Percentiles rank a stretch among this genome's conserved stretches.
These are phyloP conservation scores for Colletotrichum lini DNA, from an alignment of 2,329 filamentous ascomycete species.

Conservation along the genomic window DNA sequence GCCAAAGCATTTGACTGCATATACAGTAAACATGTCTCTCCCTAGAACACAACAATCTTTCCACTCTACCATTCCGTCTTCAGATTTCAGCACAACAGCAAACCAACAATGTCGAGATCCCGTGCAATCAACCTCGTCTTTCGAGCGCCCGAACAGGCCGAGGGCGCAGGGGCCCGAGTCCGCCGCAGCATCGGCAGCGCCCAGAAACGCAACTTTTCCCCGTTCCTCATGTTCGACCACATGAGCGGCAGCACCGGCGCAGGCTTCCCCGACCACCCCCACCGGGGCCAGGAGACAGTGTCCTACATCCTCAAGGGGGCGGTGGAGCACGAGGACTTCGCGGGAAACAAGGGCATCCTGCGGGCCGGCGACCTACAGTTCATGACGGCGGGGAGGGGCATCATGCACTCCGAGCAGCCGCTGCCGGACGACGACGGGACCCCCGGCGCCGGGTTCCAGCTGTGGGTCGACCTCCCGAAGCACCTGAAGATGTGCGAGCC, in stretches of 20 bases:
- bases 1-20: too few relatives aligned
- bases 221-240: slow-evolving; percentile 97
- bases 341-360: slow-evolving; percentile 87
- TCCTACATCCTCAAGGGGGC: slow-evolving; percentile 89
- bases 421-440: slow-evolving; percentile 81
- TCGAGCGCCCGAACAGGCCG: slow-evolving; percentile 86
- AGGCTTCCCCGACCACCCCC: slow-evolving; percentile 91
- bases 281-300: slow-evolving; percentile 87
- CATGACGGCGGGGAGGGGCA: slow-evolving; percentile 94
- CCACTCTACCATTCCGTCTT: too few relatives aligned
- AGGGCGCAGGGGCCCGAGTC: slow-evolving; percentile 90
- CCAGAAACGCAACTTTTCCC: slow-evolving; percentile 86
- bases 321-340: slow-evolving; percentile 93
- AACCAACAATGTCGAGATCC: slow-evolving; percentile 71
- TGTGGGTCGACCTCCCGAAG: slow-evolving; percentile 93
- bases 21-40: too few relatives aligned
- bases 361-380: slow-evolving; percentile 93
- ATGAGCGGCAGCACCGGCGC: slow-evolving; percentile 85
- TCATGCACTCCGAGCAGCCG: slow-evolving; percentile 97
- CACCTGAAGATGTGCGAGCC: slow-evolving; percentile 90
- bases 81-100: neutral
- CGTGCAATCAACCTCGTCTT: slow-evolving; percentile 87
- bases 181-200: slow-evolving; percentile 89
- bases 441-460: slow-evolving; percentile 87
- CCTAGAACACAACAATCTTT: neutral